Conservation (phyloP, 2,329 filamentous ascomycete species). For the Graphilbum fragrans region DNA sequence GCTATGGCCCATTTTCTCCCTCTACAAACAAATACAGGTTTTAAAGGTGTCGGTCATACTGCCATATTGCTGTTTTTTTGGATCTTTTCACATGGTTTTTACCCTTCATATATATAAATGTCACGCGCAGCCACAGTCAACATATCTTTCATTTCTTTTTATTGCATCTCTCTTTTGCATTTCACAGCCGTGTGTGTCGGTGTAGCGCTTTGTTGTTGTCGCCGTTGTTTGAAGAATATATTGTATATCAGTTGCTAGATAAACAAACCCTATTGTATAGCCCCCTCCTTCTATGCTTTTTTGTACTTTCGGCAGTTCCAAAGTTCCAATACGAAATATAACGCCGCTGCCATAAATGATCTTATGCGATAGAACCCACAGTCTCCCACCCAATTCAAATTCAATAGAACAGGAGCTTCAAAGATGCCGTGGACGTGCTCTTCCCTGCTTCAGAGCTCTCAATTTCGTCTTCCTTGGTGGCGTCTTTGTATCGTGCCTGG, state of each 20-base stretch:
- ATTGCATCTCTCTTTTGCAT: too few species aligned
- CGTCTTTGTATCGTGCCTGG: conserved; percentile 47
- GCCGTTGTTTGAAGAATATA: too few species aligned
- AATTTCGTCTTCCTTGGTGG: conserved; percentile 9
- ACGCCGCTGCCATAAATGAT: background rate
- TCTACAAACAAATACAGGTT: conserved; percentile 8
- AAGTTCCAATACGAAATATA: too few species aligned
- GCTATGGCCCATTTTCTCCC: background rate
- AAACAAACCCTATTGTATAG: background rate
- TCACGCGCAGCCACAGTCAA: background rate
- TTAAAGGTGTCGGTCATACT: conserved; percentile 10
- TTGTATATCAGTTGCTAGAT: background rate
- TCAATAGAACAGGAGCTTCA: conserved; percentile 10
- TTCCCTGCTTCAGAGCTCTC: background rate
- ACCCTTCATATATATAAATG: background rate
- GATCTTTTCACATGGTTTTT: conserved; percentile 8
- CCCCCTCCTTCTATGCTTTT: too few species aligned
- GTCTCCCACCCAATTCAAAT: background rate
- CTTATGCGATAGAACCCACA: too few species aligned
- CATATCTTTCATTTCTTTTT: background rate
- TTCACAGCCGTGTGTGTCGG: too few species aligned
- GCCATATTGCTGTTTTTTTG: conserved; percentile 10
- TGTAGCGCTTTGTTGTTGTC: background rate
- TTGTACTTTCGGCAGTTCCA: too few species aligned
- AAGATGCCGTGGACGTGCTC: conserved; percentile 8